phyloP scores from a whole-genome alignment of 345 rosid genomes.

The Cardamine resedifolia region DNA sequence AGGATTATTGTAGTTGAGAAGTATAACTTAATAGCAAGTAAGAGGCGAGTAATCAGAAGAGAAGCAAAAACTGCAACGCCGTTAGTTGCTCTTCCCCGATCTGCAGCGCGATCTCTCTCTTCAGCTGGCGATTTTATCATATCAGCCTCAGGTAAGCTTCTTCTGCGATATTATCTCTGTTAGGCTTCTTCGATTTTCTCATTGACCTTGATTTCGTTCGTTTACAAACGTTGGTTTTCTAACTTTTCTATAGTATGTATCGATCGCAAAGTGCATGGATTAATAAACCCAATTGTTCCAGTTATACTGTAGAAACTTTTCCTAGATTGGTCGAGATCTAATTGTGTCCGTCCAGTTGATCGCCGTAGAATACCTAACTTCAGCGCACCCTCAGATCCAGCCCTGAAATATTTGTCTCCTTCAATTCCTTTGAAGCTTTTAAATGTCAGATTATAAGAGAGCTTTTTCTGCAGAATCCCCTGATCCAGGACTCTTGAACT shows the following conservation, averaged over 20 bases:
- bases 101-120: slow-evolving; percentile 25
- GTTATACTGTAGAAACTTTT: neutral
- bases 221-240: neutral
- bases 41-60: neutral
- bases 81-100: slow-evolving; percentile 23
- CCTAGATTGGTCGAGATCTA: slow-evolving; percentile 15
- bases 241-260: neutral
- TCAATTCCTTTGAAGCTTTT: neutral
- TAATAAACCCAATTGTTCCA: neutral
- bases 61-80: slow-evolving; percentile 22
- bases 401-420: neutral
- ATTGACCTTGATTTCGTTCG: neutral
- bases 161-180: neutral
- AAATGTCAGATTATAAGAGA: slow-evolving; percentile 11
- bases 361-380: slow-evolving; percentile 13
- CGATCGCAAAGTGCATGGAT: neutral
- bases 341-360: slow-evolving; percentile 13
- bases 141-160: slow-evolving; percentile 21
- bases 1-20: neutral
- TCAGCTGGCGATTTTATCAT: slow-evolving; percentile 6
- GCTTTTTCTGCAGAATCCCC: slow-evolving; percentile 21
- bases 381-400: slow-evolving; percentile 21
- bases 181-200: slow-evolving; percentile 15
- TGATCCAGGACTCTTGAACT: slow-evolving; percentile 23
- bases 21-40: neutral